Base-by-base conservation (phyloP, 169 alveolate species). In the Neospora caninum region DNA sequence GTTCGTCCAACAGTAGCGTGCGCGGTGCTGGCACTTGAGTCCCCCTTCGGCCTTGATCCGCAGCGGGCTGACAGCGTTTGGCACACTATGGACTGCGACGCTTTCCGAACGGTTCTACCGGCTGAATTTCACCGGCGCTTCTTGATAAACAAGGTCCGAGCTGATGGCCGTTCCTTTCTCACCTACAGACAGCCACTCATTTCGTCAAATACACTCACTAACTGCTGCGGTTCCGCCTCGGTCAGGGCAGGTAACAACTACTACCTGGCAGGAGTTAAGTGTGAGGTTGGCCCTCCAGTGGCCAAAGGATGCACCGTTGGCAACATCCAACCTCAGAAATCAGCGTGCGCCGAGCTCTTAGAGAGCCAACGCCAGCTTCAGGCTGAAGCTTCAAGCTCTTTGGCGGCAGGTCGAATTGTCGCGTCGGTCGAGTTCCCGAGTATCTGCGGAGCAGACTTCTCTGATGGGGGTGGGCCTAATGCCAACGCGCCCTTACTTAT, bases 221-320 rank as follows among this genome's bases (percentile, higher is more conserved):
- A 86, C 43, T 86, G 92, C 54, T 22, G 34, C 36, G 92, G 92
- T 10, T 88, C 92, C 0, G 92, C 92, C 36, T 42, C 86, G 53
- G 49, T 88, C 39, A 78, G 92, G 29, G 36, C 49, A 29, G 83
- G 92, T 20, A 38, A 36, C 54, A 31, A 67, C 49, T 43, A 38
- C 83, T 88, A 88, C 54, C 34, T 88, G 31, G 92, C 92, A 0
- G 92, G 92, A 27, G 83, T 88, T 34, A 49, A 36, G 80, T 9
- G 86, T 18, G 92, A 88, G 36, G 54, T 43, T 10, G 92, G 45
- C 18, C 78, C 53, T 27, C 53, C 49, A 64, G 53, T 43, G 2
- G 54, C 34, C 49, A 86, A 18, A 69, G 45, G 0, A n/a, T n/a
- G 91, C 78, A 7, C 29, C 64, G 31, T 27, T 29, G 31, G 53